Evolutionary conservation across 1,139 yeast species (phyloP).

Genomic region (Schwanniomyces etchellsii): DNA sequence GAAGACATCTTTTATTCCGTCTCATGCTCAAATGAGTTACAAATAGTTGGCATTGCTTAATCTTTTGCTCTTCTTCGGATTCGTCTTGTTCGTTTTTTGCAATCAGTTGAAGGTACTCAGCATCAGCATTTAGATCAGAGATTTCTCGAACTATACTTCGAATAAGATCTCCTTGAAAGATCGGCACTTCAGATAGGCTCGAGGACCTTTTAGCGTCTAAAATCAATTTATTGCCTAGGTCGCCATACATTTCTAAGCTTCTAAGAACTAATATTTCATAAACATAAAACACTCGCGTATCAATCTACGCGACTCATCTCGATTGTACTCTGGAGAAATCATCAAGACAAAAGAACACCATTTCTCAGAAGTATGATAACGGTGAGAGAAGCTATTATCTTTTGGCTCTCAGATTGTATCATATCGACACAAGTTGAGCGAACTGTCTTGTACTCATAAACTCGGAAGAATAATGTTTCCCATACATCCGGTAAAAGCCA

Average conservation of each 20-base stretch:
- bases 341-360: no score
- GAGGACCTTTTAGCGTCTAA: conserved; percentile 79
- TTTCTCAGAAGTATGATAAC: no score
- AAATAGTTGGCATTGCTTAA: conserved; percentile 66
- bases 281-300: no score
- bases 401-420: no score
- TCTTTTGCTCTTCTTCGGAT: conserved; percentile 30
- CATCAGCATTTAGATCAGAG: conserved; percentile 50
- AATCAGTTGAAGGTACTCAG: conserved; percentile 26
- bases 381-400: no score
- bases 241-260: conserved; percentile 95
- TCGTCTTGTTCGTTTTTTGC: conserved; percentile 13
- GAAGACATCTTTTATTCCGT: conserved; percentile 79
- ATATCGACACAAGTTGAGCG: no score
- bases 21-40: conserved; percentile 80
- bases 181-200: conserved; percentile 62
- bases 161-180: conserved; percentile 72
- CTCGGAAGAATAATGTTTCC: no score
- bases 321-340: no score
- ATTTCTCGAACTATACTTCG: conserved; percentile 58
- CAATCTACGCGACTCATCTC: no score
- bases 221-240: conserved; percentile 71
- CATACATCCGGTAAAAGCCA: no score
- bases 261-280: no score
- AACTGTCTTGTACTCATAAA: no score